These are phyloP conservation scores for Candida suzukii DNA, from an alignment of 805 yeast genomes.

Conservation along the genomic window DNA sequence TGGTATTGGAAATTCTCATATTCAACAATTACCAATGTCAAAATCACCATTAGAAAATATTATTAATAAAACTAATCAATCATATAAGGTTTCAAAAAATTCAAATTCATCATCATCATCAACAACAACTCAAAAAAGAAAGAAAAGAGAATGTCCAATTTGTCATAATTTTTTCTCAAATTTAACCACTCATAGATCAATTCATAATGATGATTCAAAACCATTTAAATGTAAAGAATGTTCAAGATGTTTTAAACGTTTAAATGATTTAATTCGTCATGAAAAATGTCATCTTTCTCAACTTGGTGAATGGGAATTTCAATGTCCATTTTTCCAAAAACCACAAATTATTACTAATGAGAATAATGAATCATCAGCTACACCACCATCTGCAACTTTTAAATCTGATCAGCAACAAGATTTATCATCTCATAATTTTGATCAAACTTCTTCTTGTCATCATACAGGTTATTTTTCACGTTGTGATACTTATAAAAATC, in stretches of 20 bases:
- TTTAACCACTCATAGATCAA: constrained; percentile 75
- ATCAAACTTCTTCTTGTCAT: constrained; percentile 44
- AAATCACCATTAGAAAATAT: neutral
- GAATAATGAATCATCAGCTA: constrained; percentile 1
- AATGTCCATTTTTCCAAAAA: constrained; percentile 60
- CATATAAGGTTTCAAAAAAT: neutral
- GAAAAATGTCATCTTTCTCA: constrained; percentile 82
- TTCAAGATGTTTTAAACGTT: constrained; percentile 78
- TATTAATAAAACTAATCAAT: neutral
- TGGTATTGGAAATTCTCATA: neutral
- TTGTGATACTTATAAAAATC: constrained; percentile 90
- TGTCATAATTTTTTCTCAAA: constrained; percentile 55
- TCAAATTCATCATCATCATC: constrained; percentile 1
- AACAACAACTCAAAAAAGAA: constrained; percentile 15
- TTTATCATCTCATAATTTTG: constrained; percentile 2
- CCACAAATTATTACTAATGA: constrained; percentile 11
- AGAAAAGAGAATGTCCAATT: constrained; percentile 30
- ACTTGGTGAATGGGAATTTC: constrained; percentile 57
- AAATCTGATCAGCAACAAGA: constrained; percentile 6
- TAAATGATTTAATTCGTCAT: constrained; percentile 82
- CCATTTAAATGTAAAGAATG: constrained; percentile 79
- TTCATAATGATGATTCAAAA: constrained; percentile 66
- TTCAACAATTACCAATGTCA: constrained; percentile 3
- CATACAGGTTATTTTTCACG: constrained; percentile 79
- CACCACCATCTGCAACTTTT: constrained; percentile 9